Base-by-base conservation (phyloP, 331 rosid genomes). In the Quercus tomentella region DNA sequence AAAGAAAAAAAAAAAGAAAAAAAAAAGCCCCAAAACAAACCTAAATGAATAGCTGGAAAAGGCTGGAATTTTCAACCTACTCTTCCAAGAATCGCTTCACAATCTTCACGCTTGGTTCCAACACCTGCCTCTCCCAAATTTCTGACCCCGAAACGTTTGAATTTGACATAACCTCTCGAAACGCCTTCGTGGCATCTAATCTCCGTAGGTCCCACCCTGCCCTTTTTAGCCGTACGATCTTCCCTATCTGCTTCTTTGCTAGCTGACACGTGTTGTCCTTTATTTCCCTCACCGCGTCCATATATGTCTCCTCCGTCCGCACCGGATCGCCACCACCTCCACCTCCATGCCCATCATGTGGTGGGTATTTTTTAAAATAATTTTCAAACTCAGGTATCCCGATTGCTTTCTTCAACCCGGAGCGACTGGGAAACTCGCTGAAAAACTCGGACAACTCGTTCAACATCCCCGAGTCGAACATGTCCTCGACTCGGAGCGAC, bases 61-160 rank as follows among this genome's bases (percentile, higher is more conserved):
- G 75, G 92, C 91, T 86, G 98, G 86, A 85, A 84, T 49, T 41
- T 41, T 41, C 17, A 85, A 91, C 93, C 96, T 95, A 91, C 90
- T 92, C 94, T 81, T 83, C 87, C 93, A 90, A 89, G 90, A 95
- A 95, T 17, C 86, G 87, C 75, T 83, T 90, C 91, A 95, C 97
- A 93, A 93, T 91, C 89, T 91, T 83, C 89, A 85, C 89, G 97
- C 98, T 90, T 65, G 97, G 94, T 84, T 79, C 91, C 82, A 86
- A 74, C 75, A 90, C 92, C 83, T 86, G 87, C 54, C 81, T 84
- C 79, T 79, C 87, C 98, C 98, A 92, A 56, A 83, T 76, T 33
- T 84, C 94, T 22, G 91, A 67, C 84, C 71, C 56, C 8, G 21
- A 63, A 58, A 65, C 61, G 6, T 63, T 77, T 1, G 72, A 49